These are phyloP conservation scores for Raphanus raphanistrum DNA, from an alignment of 345 rosid species.

Conservation along the genomic window DNA sequence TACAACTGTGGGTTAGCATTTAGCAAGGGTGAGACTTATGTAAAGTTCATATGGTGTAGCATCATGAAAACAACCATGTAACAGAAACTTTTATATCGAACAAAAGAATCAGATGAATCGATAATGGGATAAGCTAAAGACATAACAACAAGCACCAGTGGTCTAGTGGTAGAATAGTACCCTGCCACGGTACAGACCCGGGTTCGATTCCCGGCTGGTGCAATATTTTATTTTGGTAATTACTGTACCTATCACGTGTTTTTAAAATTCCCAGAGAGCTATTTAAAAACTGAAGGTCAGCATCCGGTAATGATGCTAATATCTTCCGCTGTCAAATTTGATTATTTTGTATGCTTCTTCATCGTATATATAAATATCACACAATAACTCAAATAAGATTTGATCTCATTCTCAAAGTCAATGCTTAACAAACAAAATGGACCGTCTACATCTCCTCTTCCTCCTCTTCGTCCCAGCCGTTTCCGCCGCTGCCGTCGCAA, in stretches of 20 bases:
- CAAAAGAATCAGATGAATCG: background rate
- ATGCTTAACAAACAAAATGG: background rate
- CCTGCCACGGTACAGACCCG: conserved; percentile 78
- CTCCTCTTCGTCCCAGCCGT: background rate
- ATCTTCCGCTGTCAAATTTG: background rate
- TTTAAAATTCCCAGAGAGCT: background rate
- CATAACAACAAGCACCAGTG: conserved; percentile 37
- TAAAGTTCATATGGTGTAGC: background rate
- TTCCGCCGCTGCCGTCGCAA: background rate
- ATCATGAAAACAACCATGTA: background rate
- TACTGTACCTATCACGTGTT: too few species aligned
- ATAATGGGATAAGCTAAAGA: background rate
- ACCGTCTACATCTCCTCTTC: background rate
- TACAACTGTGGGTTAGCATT: background rate
- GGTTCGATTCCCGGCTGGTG: conserved; percentile 43
- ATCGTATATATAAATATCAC: background rate
- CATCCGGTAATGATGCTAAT: background rate
- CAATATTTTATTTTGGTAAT: background rate
- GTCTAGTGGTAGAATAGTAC: conserved; percentile 61
- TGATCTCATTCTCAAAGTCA: background rate
- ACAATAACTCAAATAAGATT: background rate
- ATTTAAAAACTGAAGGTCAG: background rate
- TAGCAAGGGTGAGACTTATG: background rate
- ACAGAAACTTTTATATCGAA: background rate
- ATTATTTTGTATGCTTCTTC: background rate